Base-by-base conservation (phyloP, 2,329 filamentous ascomycete species). In the Arthrobotrys sphaeroides region DNA sequence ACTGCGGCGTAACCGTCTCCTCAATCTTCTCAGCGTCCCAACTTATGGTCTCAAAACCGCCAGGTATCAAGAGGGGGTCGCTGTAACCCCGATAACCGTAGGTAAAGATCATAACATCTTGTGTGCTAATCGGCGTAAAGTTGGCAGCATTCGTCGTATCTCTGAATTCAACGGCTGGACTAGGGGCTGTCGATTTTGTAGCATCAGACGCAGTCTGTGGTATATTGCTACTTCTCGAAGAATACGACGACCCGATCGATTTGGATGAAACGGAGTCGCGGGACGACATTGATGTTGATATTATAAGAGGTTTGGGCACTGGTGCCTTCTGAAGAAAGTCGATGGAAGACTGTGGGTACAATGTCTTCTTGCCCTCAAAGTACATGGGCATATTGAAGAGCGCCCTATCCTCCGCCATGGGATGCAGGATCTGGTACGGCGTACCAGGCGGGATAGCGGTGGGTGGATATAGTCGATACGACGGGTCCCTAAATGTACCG, bases 21-120 rank as follows among this genome's bases (percentile, higher is more conserved):
- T 91, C 87, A 80, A 93, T 92, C 75, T 86, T 86, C 78, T 89
- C 86, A 69, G 88, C 85, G 81, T 91, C 90, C 90, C 90, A 93
- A 90, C 90, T 62, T 4, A 74, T 68, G 12, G 70, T 74, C 55
- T 74, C 70, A 9, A 74, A 74, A 0, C 70, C 70, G 28, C 70
- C 70, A 43, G 70, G 70, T 40, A 67, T 61, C 13, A 43, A 68
- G 5, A 74, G 57, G 5, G 70, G 70, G 33, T 74, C 70, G 18
- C 60, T 74, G n/a, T 62, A 68, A 10, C 61, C 62, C 10, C 70
- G 53, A 28, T 74, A 74, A 5, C 70, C 70, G 53, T 74, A 74
- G 22, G 70, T 68, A 68, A 62, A 74, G 55, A 74, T 62, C 70
- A 74, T 74, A 38, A 74, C 70, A 74, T 74, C 70, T 68, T 74